Percentiles rank a stretch among this genome's conserved stretches.
phyloP scores from a whole-genome alignment of 441 rosid genomes.

The Pelargonium fulgidum region DNA sequence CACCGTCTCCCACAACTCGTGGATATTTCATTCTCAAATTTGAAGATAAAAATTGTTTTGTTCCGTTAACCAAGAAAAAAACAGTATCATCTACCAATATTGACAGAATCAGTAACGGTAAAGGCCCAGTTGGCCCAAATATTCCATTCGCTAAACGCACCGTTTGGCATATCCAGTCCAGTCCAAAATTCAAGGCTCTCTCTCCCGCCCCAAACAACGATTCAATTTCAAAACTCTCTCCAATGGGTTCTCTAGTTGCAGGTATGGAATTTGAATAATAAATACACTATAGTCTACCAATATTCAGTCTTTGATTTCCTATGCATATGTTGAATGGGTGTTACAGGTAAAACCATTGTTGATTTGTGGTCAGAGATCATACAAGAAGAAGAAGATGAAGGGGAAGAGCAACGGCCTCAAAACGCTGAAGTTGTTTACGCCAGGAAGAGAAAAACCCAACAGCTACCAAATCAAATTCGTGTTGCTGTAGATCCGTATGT shows the following conservation, averaged over 20 bases:
- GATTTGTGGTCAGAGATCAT: slow-evolving; percentile 9
- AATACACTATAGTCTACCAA: neutral
- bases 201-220: slow-evolving; percentile 6
- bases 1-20: too few relatives aligned
- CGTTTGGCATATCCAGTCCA: too few relatives aligned
- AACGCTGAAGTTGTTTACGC: neutral
- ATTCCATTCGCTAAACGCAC: too few relatives aligned
- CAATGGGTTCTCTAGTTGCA: slow-evolving; percentile 7
- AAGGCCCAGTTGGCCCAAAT: too few relatives aligned
- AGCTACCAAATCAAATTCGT: neutral
- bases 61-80: too few relatives aligned
- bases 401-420: neutral
- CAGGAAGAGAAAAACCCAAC: slow-evolving; percentile 2
- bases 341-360: neutral
- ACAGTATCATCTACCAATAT: too few relatives aligned
- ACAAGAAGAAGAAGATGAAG: slow-evolving; percentile 2
- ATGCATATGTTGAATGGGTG: neutral
- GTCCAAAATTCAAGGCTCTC: neutral
- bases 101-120: too few relatives aligned
- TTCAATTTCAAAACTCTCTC: neutral
- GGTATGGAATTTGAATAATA: neutral
- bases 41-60: too few relatives aligned
- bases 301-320: neutral
- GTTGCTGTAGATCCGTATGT: neutral
- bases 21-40: too few relatives aligned